Evolutionary conservation across 1,139 yeast genomes (phyloP), one percentile per base, ranked within the genome.

Genomic region (Hyphopichia khmerensis): DNA sequence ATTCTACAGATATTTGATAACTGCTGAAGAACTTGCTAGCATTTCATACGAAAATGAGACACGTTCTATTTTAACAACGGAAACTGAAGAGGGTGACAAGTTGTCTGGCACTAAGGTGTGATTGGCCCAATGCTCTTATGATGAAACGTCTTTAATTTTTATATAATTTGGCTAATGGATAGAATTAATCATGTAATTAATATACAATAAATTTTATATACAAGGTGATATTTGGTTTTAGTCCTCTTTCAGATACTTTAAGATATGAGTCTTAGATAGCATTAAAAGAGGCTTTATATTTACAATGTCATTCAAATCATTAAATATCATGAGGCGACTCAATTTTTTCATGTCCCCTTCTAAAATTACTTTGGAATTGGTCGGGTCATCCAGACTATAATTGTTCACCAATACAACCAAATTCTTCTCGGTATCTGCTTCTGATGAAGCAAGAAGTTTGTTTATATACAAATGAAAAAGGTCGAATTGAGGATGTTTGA

Each of bases 1-100:
- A 7, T 88, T 87, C 53, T 88, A 88, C 55, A 53, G 62, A 24
- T 58, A 65, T 1, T 57, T 72, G 40, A 39, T 50, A 16, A 51
- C 69, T 9, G 59, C 64, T 2, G 61, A 48, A 17, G 57, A 54
- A 15, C 40, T 40, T 23, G 36, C 39, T 5, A 11, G 32, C 4
- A 39, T 39, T 6, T 23, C 41, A 9, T 26, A 39, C 30, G 18
- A 26, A 17, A 24, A 38, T 14, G 33, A 38, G 26, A 14, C 33
- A 8, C 33, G 32, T 4, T 17, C 36, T 3, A 11, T 33, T n/a
- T 13, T 9, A 4, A 7, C n/a, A 11, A 26, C 10, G n/a, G n/a
- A 26, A 11, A 7, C 13, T 7, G n/a, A 4, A 4, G 29, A 26
- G 29, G 13, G 10, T 7, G 10, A 11, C 4, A 8, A 8, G 13